A percentile compares a stretch with the other conserved stretches of the same genome.
Conservation (phyloP, 2,329 filamentous ascomycete species). For the Neonectria faginata region DNA sequence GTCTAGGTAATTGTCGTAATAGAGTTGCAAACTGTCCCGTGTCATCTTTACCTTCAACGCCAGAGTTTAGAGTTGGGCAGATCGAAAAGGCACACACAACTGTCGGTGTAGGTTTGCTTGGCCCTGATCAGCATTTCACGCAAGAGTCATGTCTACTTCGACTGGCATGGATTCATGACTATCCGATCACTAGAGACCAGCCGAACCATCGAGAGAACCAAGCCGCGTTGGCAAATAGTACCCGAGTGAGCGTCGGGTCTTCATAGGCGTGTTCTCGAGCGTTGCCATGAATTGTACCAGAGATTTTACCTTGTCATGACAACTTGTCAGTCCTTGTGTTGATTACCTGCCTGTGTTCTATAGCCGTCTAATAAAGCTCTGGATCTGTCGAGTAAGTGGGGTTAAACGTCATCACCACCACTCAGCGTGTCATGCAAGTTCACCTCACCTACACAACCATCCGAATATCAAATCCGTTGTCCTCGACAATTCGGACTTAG, state of each 20-base stretch:
- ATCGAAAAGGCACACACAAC: neutral
- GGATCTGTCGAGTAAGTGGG: conserved; percentile 23
- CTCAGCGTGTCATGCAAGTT: conserved; percentile 8
- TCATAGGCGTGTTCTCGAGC: neutral
- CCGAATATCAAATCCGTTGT: neutral
- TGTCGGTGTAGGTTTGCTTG: conserved; percentile 1
- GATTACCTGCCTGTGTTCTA: neutral
- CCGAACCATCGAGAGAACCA: neutral
- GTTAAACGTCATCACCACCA: conserved; percentile 8
- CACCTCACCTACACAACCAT: conserved; percentile 16
- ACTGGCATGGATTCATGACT: conserved; percentile 4
- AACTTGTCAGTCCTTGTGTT: no score
- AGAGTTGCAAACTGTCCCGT: neutral
- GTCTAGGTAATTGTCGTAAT: no score
- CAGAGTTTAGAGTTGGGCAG: conserved; percentile 5
- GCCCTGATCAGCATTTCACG: neutral
- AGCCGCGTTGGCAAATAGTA: neutral
- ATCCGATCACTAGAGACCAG: neutral
- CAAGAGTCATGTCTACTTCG: conserved; percentile 6
- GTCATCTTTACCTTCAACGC: neutral
- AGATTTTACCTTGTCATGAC: no score
- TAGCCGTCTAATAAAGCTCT: neutral
- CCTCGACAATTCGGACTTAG: neutral
- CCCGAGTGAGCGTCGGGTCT: neutral
- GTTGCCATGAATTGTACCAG: neutral